phyloP scores from a whole-genome alignment of 2,329 filamentous ascomycete genomes.

The Hypoxylon rubiginosum region DNA sequence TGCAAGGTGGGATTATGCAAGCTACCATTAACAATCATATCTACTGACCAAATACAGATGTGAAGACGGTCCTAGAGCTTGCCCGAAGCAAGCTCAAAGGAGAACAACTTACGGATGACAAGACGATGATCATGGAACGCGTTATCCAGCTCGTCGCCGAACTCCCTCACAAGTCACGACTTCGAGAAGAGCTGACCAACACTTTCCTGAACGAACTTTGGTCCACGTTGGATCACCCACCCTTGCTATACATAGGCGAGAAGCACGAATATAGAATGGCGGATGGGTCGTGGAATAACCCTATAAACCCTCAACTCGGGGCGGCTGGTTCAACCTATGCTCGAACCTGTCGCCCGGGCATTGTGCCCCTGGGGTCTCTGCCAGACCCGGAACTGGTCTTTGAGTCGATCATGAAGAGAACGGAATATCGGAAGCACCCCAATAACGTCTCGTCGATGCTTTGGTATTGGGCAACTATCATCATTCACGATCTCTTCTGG shows the following conservation, averaged over 20 bases:
- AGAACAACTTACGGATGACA: slow-evolving; percentile 75
- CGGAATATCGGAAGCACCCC: slow-evolving; percentile 69
- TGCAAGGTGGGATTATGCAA: slow-evolving; percentile 57
- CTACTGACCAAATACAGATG: slow-evolving; percentile 59
- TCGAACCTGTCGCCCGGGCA: slow-evolving; percentile 71
- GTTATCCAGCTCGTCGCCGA: slow-evolving; percentile 78
- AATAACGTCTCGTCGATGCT: slow-evolving; percentile 80
- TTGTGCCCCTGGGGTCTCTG: slow-evolving; percentile 71
- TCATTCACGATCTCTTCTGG: slow-evolving; percentile 82
- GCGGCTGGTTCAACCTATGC: slow-evolving; percentile 77
- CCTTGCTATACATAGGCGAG: slow-evolving; percentile 73
- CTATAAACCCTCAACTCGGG: slow-evolving; percentile 73
- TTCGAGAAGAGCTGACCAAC: slow-evolving; percentile 74
- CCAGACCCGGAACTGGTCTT: slow-evolving; percentile 76
- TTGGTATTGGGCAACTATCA: slow-evolving; percentile 80
- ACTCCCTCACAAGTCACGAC: slow-evolving; percentile 72
- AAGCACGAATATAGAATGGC: slow-evolving; percentile 75
- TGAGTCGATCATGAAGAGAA: slow-evolving; percentile 71
- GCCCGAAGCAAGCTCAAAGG: slow-evolving; percentile 74
- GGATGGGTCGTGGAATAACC: slow-evolving; percentile 81
- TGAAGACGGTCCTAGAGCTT: slow-evolving; percentile 73
- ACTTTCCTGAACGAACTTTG: slow-evolving; percentile 77
- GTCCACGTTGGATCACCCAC: slow-evolving; percentile 79
- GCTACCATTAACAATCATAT: background rate
- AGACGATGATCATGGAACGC: slow-evolving; percentile 81